Base-by-base conservation (phyloP, 306 rosid genomes). In the Begonia fuchsioides region DNA sequence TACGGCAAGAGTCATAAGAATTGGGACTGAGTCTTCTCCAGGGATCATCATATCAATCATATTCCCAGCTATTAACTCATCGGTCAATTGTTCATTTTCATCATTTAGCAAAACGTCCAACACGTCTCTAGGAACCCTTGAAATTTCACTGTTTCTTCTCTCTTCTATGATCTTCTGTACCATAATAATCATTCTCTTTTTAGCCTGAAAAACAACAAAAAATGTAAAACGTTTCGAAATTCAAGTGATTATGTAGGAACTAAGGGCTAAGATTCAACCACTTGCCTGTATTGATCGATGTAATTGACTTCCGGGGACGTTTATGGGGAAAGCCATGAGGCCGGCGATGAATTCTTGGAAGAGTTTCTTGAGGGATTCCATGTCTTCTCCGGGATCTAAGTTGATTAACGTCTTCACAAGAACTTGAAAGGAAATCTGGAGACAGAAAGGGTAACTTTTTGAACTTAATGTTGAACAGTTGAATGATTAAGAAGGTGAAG, bases 11-110 rank as follows among this genome's bases (percentile, higher is more conserved):
- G 97, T 77, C 73, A 90, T 79, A 43, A 90, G 93, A 74, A 85
- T 68, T n/a, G 97, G 97, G 39, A 90, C 97, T 1, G 97, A 90
- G 57, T 90, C 97, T 69, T 90, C 97, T 38, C 97, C 97, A 13
- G 97, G 97, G 61, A 90, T 90, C 97, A 90, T 84, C 97, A 90
- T 90, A 57, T 84, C 97, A 49, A 90, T 90, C 72, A 79, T 75
- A 65, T 90, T 90, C 61, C 67, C 94, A 53, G 97, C 94, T 74
- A 90, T 85, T 45, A 85, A 74, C 55, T 84, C 76, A 48, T 75
- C 87, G 2, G 84, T 84, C 44, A 85, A 66, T 58, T 60, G 70
- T 44, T 76, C 82, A 65, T 72, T 81, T 59, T 68, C 63, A 77
- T 81, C 97, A 44, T 70, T 69, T 12, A 90, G 77, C 62, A 90